Base-by-base conservation (phyloP, 345 rosid species). In the Lepidium aucheri region DNA sequence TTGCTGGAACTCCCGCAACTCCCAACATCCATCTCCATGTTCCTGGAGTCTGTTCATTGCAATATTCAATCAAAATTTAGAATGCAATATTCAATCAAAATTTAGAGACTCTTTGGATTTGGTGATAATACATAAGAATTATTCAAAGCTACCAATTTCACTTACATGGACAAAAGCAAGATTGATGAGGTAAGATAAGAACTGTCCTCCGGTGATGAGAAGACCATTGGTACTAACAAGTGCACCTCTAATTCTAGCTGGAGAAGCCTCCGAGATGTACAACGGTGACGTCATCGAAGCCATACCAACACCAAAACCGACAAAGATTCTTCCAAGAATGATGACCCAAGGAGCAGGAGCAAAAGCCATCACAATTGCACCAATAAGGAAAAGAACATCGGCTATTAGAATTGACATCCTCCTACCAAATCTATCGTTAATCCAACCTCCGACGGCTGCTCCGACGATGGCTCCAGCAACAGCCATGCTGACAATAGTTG, bases 21-120 rank as follows among this genome's bases (percentile, higher is more conserved):
- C 99, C 99, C 26, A 90, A 88, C 99, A 94, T 90, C 96, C 99
- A 90, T 11, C 92, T 82, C 97, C 99, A 94, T 0, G 97, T 88
- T 34, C 97, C 88, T 1, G 71, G 79, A 32, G 73, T 79, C 92
- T 89, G 73, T 55, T 1, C 3, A 32, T 10, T n/a, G n/a, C n/a
- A n/a, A n/a, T n/a, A n/a, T n/a, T n/a, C n/a, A 2, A 45, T 20
- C 67, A 52, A 54, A 24, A 40, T 8, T 56, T 3, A 18, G 44
- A 55, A n/a, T n/a, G n/a, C n/a, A n/a, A n/a, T n/a, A n/a, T n/a
- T n/a, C n/a, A 2, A 45, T 20, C 67, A 52, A 54, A 24, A 40
- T 8, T 56, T 3, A 18, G 44, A 55, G 61, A 56, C 18, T 20
- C 36, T 22, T 0, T 1, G 12, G 7, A 39, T 8, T 39, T 39